Base-by-base conservation (phyloP, 805 yeast genomes). In the Debaryomyces tyrocola region DNA sequence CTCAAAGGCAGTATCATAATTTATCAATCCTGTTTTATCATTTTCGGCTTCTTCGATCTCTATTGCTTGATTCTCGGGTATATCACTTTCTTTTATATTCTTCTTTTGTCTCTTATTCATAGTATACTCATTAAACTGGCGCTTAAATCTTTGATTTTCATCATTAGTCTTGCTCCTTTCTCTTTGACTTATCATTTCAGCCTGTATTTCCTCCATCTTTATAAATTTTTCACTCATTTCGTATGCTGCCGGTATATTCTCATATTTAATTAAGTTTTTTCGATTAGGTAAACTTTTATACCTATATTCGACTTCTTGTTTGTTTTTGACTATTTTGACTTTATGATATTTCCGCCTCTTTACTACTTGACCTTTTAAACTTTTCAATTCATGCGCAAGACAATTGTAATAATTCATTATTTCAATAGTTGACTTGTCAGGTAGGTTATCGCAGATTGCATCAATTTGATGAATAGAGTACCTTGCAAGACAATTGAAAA, bases 391-490 rank as follows among this genome's bases (percentile, higher is more conserved):
- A 0, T 34, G 35, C 38, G 65, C 57, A 10, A 82, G 57, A 6
- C 69, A 40, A 6, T 68, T 53, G 54, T 79, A 79, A 53, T 79
- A 80, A n/a, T 54, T 59, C 41, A 64, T 41, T 6, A 83, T 74
- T 48, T 82, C 83, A 1, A 65, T 27, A 3, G 55, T 48, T 4
- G 78, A 63, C 54, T 82, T 83, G 4, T 54, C 48, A 0, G 74
- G 73, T 5, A 83, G 49, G 11, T 64, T 53, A 2, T 53, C 54
- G 11, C 61, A 55, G 1, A 83, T 76, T 10, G 58, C 43, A 7
- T 79, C 80, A 1, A 70, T 43, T n/a, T 74, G 55, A 44, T 72
- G 73, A 18, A 80, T 81, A 2, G 83, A 75, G 53, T 69, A 75
- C 29, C 83, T 62, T 1, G 78, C 72, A 28, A 83, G 56, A 18